Percentiles rank a stretch among this genome's conserved stretches.
Evolutionary conservation across 495 filamentous ascomycete species (phyloP).

Genomic region (Neurospora africana): DNA sequence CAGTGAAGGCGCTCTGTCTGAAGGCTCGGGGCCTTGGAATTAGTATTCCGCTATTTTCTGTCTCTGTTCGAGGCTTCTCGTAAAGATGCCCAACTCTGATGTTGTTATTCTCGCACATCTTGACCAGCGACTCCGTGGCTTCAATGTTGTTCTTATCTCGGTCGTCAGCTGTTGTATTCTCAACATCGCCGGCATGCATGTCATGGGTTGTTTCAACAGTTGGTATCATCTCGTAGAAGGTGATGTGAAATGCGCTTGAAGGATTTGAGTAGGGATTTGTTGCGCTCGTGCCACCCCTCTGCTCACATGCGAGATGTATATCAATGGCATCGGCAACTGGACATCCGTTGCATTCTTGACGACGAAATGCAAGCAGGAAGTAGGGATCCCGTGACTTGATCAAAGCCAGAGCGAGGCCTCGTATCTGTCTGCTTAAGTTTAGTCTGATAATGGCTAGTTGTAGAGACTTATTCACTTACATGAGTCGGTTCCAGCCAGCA

Average conservation of each 20-base stretch:
- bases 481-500: background rate
- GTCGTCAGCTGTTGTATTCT: background rate
- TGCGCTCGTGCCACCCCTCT: background rate
- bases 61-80: background rate
- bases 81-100: background rate
- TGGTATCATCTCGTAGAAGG: background rate
- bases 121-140: background rate
- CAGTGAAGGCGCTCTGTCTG: background rate
- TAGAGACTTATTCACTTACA: background rate
- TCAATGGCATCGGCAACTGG: background rate
- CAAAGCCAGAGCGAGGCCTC: background rate
- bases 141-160: background rate
- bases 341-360: background rate
- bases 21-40: background rate
- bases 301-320: background rate
- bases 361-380: background rate
- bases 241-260: background rate
- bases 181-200: background rate
- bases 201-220: background rate
- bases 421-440: background rate
- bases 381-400: background rate
- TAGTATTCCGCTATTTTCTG: background rate
- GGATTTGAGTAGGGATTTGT: background rate
- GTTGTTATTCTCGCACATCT: background rate
- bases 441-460: background rate